Percentiles rank a stretch among this genome's conserved stretches.
These are phyloP conservation scores for Gnetum montanum DNA, from an alignment of 75 land plant genomes.

Conservation along the genomic window DNA sequence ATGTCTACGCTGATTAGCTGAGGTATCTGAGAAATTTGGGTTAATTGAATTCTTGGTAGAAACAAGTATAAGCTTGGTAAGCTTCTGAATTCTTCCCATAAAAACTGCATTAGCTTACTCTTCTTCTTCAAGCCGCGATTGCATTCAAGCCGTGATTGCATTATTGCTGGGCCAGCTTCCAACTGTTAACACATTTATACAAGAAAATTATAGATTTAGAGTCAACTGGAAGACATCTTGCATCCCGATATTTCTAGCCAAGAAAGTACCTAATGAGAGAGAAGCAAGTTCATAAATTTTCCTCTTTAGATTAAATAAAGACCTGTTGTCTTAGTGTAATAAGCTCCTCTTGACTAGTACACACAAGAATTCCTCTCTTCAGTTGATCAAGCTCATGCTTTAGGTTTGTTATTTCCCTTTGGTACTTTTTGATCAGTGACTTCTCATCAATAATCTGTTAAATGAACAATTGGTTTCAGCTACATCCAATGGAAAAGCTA, in stretches of 20 bases:
- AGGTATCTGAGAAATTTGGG: conserved; percentile 15
- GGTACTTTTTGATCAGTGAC: conserved; percentile 95
- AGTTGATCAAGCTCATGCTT: conserved; percentile 85
- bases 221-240: too few relatives aligned
- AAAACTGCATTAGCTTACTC: conserved; percentile 48
- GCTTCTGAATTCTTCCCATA: conserved; percentile 44
- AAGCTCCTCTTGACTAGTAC: conserved; percentile 66
- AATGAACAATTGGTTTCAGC: not conserved
- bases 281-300: not conserved
- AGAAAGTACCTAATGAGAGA: too few relatives aligned
- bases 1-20: conserved; percentile 28
- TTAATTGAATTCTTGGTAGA: conserved; percentile 37
- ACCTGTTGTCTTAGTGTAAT: conserved; percentile 86
- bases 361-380: conserved; percentile 53
- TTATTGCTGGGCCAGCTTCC: conserved; percentile 44
- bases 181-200: conserved; percentile 12
- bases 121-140: conserved; percentile 50
- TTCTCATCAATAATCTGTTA: conserved; percentile 84
- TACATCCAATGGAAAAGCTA: too few relatives aligned
- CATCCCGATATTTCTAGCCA: too few relatives aligned
- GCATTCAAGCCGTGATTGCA: conserved; percentile 41
- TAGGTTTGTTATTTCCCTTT: conserved; percentile 71
- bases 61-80: conserved; percentile 42
- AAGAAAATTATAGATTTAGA: not conserved
- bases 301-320: not conserved